These are phyloP conservation scores for Sclerotinia subarctica DNA, from an alignment of 2,329 filamentous ascomycete genomes.

Conservation along the genomic window DNA sequence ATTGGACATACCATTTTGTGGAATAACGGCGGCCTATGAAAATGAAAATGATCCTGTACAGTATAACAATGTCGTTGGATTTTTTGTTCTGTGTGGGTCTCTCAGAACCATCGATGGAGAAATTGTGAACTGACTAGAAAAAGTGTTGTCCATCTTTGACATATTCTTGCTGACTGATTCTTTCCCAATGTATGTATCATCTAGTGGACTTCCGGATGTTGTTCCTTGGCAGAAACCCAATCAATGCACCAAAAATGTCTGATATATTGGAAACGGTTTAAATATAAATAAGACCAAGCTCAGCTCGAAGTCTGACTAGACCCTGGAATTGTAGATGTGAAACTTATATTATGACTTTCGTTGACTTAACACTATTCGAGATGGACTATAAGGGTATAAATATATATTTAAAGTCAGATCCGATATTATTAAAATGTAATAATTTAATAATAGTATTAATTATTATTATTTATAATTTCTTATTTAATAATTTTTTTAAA, in stretches of 20 bases:
- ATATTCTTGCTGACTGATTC: slow-evolving; percentile 45
- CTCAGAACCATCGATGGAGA: background rate
- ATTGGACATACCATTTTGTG: slow-evolving; percentile 47
- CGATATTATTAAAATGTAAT: too few relatives aligned
- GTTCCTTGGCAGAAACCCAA: background rate
- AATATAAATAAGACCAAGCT: background rate
- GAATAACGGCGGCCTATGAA: slow-evolving; percentile 37
- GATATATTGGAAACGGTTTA: background rate
- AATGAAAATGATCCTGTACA: slow-evolving; percentile 5
- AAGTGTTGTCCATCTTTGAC: background rate
- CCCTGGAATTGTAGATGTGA: background rate
- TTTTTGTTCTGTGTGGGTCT: background rate
- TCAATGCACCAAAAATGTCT: slow-evolving; percentile 33
- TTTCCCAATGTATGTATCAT: slow-evolving; percentile 36
- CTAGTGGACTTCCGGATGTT: background rate
- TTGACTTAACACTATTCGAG: background rate
- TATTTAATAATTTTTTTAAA: too few relatives aligned
- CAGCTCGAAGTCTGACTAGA: background rate
- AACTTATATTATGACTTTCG: background rate
- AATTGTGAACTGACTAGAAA: background rate
- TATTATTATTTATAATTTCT: too few relatives aligned
- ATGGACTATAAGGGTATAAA: too few relatives aligned
- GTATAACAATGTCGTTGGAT: background rate
- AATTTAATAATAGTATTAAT: too few relatives aligned
- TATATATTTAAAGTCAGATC: too few relatives aligned